Conservation (phyloP, 2,329 filamentous ascomycete genomes). For the Diaporthe amygdali region DNA sequence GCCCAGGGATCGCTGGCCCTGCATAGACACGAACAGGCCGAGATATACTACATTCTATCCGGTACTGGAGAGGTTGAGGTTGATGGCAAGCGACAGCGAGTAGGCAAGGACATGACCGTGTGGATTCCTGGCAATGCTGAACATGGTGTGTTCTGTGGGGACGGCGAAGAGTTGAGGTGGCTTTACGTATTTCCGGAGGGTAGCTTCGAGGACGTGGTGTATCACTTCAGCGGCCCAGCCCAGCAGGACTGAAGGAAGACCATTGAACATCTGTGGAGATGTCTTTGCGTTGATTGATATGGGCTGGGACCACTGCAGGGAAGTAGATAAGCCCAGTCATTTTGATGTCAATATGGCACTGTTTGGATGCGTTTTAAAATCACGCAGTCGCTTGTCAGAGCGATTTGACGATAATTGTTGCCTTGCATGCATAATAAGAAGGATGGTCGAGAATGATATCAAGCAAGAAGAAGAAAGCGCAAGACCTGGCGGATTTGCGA, state of each 20-base stretch:
- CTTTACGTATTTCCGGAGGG: background rate
- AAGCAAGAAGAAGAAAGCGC: background rate
- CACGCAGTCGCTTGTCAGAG: accelerated
- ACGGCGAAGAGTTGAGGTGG: background rate
- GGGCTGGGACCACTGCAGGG: background rate
- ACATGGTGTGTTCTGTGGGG: background rate
- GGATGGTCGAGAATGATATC: background rate
- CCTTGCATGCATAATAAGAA: background rate
- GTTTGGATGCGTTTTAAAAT: background rate
- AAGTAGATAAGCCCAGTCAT: too few species aligned
- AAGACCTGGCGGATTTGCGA: background rate
- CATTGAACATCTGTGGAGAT: background rate
- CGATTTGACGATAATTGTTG: background rate
- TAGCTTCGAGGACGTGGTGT: background rate
- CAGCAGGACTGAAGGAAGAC: background rate
- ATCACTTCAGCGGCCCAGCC: background rate
- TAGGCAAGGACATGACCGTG: background rate
- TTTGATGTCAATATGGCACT: too few species aligned
- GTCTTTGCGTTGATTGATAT: background rate
- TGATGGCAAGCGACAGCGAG: background rate
- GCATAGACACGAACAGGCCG: background rate
- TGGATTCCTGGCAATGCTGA: background rate
- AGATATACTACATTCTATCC: background rate
- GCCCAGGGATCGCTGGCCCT: constrained; percentile 2
- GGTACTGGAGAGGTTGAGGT: background rate